A percentile compares a stretch with the other conserved stretches of the same genome.
Evolutionary conservation across 768 basidiomycete genomes (phyloP).

Genomic region (Phaeotremella fagi): DNA sequence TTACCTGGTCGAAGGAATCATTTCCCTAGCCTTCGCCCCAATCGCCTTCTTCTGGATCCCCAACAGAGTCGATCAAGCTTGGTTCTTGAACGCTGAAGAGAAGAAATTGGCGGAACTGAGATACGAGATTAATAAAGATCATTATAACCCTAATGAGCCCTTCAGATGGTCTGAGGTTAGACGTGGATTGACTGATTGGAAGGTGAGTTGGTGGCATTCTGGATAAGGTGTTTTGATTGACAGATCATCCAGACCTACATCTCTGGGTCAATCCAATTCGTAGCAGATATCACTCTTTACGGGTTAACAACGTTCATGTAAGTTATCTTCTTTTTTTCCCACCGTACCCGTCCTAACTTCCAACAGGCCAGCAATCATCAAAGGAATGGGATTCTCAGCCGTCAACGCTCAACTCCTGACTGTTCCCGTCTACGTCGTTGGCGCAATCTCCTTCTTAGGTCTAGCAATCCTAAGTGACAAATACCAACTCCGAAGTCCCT

Average conservation of each 20-base stretch:
- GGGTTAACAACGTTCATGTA: conserved; percentile 8
- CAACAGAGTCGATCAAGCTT: conserved; percentile 7
- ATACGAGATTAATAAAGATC: conserved; percentile 9
- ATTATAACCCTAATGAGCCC: conserved; percentile 6
- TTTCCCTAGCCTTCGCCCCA: conserved; percentile 4
- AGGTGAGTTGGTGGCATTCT: neutral
- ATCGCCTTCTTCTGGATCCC: conserved; percentile 11
- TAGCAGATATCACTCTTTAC: neutral
- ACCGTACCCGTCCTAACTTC: neutral
- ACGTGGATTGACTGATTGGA: conserved; percentile 4
- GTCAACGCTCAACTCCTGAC: conserved; percentile 5
- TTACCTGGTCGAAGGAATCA: conserved; percentile 19
- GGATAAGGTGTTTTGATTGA: neutral
- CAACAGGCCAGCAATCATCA: conserved; percentile 12
- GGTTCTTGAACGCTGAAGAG: conserved; percentile 11
- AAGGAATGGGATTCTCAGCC: conserved; percentile 2
- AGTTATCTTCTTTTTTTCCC: neutral
- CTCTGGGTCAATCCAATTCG: conserved; percentile 10
- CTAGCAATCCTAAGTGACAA: conserved; percentile 14
- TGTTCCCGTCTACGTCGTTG: conserved; percentile 20
- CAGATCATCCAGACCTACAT: conserved; percentile 3
- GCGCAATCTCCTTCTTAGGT: conserved; percentile 10
- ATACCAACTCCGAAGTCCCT: conserved; percentile 19
- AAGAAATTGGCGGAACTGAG: neutral
- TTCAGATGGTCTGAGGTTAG: conserved; percentile 9